A percentile compares a stretch with the other conserved stretches of the same genome.
Evolutionary conservation across 129 eudicot species (phyloP).

Genomic region (Calendula officinalis): DNA sequence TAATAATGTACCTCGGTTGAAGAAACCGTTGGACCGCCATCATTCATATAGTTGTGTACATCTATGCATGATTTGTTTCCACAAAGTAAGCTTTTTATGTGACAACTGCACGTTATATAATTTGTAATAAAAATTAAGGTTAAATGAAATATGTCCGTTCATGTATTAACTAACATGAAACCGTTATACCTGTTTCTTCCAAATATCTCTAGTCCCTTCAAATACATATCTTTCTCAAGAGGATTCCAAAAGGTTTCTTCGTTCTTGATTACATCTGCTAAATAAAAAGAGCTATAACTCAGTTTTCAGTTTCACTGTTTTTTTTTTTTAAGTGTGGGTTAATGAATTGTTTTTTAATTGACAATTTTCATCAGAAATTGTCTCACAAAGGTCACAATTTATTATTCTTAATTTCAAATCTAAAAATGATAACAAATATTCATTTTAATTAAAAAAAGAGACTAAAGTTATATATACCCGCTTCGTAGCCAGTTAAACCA

Average conservation of each 20-base stretch:
- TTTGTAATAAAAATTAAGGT: slow-evolving; percentile 10
- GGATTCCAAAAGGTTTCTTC: slow-evolving; percentile 51
- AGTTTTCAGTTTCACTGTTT: too few species aligned
- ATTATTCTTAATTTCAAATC: too few species aligned
- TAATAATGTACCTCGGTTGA: slow-evolving; percentile 33
- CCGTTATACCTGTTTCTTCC: slow-evolving; percentile 67
- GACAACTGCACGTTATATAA: slow-evolving; percentile 58
- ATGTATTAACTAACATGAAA: not conserved
- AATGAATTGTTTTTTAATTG: too few species aligned
- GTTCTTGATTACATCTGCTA: slow-evolving; percentile 13
- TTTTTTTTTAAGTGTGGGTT: too few species aligned
- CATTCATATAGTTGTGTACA: slow-evolving; percentile 58
- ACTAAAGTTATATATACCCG: too few species aligned
- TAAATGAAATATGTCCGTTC: not conserved
- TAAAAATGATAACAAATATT: too few species aligned
- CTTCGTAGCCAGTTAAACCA: too few species aligned
- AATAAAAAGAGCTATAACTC: not conserved
- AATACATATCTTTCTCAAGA: slow-evolving; percentile 71
- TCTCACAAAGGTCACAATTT: too few species aligned
- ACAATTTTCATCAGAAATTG: too few species aligned
- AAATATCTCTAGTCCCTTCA: slow-evolving; percentile 70
- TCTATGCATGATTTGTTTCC: slow-evolving; percentile 74
- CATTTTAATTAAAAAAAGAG: too few species aligned
- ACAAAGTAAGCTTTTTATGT: slow-evolving; percentile 62
- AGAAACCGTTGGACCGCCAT: slow-evolving; percentile 34